Conservation (phyloP, 768 basidiomycete genomes). For the Amanita thiersii region DNA sequence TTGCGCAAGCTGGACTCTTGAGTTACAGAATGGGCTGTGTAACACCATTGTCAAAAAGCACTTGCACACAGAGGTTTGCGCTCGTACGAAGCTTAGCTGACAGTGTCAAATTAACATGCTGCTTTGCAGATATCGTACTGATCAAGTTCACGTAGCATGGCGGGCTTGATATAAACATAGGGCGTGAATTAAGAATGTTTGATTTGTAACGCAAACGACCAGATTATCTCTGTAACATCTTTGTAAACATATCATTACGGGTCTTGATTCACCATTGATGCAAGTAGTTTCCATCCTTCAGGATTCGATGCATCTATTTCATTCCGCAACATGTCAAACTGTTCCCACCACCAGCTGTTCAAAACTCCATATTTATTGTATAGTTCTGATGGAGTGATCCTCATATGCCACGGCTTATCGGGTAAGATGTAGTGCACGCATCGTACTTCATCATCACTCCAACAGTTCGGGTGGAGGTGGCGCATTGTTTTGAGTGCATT, state of each 20-base stretch:
- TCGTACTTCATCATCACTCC: slow-evolving; percentile 80
- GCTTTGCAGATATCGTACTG: slow-evolving; percentile 78
- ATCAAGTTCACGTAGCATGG: slow-evolving; percentile 91
- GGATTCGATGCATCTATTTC: slow-evolving; percentile 36
- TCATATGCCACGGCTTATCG: slow-evolving; percentile 80
- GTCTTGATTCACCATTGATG: slow-evolving; percentile 35
- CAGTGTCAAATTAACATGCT: background rate
- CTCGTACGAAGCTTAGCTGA: slow-evolving; percentile 4
- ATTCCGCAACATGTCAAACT: slow-evolving; percentile 37
- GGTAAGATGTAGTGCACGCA: slow-evolving; percentile 83
- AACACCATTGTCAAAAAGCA: slow-evolving; percentile 73
- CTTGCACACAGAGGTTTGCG: slow-evolving; percentile 83
- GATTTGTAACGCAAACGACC: no score
- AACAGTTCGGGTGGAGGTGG: slow-evolving; percentile 60
- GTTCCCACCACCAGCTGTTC: slow-evolving; percentile 79
- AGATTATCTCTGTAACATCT: no score
- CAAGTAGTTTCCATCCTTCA: slow-evolving; percentile 42
- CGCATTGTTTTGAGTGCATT: slow-evolving; percentile 91
- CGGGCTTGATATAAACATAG: slow-evolving; percentile 25
- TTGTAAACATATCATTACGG: background rate
- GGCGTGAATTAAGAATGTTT: background rate
- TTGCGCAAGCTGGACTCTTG: slow-evolving; percentile 93
- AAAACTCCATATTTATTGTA: slow-evolving; percentile 38
- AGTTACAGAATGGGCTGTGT: slow-evolving; percentile 84
- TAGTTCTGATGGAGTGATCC: slow-evolving; percentile 28